These are phyloP conservation scores for Mytilinidion resinicola DNA, from an alignment of 495 filamentous ascomycete species.

Conservation along the genomic window DNA sequence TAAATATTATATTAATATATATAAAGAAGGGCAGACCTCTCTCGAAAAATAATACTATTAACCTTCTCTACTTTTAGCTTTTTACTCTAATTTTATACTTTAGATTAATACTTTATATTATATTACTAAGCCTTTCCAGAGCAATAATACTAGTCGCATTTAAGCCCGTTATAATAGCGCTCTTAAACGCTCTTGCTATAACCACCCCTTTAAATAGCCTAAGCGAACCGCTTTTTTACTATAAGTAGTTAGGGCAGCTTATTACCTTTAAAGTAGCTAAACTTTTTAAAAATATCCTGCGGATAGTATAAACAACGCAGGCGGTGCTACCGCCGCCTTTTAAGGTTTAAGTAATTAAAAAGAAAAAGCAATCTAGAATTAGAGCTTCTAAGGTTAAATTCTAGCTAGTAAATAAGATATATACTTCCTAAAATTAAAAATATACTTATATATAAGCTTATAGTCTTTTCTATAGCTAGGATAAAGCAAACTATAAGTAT, in stretches of 20 bases:
- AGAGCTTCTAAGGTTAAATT: not conserved
- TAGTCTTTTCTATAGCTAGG: not conserved
- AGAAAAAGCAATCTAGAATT: not conserved
- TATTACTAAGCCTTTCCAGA: too few species aligned
- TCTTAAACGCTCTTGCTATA: not conserved
- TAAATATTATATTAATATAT: not conserved
- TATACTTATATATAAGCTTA: not conserved
- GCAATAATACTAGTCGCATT: not conserved
- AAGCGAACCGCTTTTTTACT: not conserved
- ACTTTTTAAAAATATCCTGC: not conserved
- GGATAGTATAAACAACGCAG: not conserved
- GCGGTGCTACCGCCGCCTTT: not conserved
- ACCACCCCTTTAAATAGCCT: not conserved
- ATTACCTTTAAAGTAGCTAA: not conserved
- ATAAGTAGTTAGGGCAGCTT: not conserved
- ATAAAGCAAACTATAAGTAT: not conserved
- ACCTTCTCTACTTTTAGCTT: not conserved
- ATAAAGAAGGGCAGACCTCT: constrained; percentile 1
- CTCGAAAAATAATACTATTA: not conserved
- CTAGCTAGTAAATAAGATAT: not conserved
- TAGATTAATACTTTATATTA: not conserved
- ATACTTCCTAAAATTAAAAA: not conserved
- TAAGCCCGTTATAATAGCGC: not conserved
- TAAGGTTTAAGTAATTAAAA: not conserved
- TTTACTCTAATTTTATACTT: not conserved